phyloP scores from a whole-genome alignment of 768 basidiomycete genomes.

The Boletus bicolor region DNA sequence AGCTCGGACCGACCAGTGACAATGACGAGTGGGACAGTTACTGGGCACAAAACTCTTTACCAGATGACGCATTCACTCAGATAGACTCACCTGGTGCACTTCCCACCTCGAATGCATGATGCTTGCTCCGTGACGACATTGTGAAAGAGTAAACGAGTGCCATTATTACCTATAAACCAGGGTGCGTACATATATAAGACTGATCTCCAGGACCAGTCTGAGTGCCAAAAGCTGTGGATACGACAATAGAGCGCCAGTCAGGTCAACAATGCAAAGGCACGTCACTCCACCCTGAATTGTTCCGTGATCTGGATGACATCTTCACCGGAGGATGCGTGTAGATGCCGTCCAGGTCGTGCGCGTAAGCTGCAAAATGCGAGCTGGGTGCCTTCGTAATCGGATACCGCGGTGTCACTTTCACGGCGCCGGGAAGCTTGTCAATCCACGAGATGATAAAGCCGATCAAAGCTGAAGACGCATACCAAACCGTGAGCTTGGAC shows the following conservation, averaged over 20 bases:
- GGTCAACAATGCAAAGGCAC: conserved; percentile 16
- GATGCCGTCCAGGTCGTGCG: conserved; percentile 22
- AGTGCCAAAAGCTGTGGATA: neutral
- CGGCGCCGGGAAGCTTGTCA: conserved; percentile 28
- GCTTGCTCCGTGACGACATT: neutral
- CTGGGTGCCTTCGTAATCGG: conserved; percentile 32
- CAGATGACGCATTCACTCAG: conserved; percentile 36
- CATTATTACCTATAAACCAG: neutral
- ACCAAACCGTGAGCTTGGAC: neutral
- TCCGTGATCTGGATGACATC: conserved; percentile 4
- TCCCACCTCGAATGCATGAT: conserved; percentile 15
- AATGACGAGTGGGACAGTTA: conserved; percentile 50
- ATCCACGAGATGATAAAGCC: conserved; percentile 26
- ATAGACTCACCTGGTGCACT: conserved; percentile 6
- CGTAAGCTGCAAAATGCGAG: conserved; percentile 23
- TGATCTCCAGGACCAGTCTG: conserved; percentile 16
- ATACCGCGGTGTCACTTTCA: conserved; percentile 25
- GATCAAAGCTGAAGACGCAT: conserved; percentile 13
- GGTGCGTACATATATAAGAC: neutral
- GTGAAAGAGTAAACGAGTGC: conserved; percentile 8
- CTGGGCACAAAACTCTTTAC: conserved; percentile 42
- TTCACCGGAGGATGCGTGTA: conserved; percentile 14
- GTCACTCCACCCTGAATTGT: conserved; percentile 23
- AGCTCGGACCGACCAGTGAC: conserved; percentile 16
- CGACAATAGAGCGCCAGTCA: neutral